Evolutionary conservation across 495 filamentous ascomycete species (phyloP), one percentile per base, ranked within the genome.

Genomic region (Penicillium lagena): DNA sequence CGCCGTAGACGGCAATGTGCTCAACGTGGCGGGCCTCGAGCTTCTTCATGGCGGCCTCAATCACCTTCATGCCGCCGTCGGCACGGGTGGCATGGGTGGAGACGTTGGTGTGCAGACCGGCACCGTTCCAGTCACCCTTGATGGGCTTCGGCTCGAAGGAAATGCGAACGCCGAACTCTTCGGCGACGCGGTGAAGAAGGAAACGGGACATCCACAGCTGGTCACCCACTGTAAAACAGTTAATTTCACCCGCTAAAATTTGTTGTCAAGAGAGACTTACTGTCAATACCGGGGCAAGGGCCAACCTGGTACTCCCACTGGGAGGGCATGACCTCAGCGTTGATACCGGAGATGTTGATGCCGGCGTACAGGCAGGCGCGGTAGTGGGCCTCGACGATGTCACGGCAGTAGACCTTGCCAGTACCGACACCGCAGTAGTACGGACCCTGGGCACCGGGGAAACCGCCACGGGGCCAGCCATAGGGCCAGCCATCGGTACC

Each of bases 231-330:
- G 42, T 12, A 31, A 52, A 49, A 45, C 12, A 14, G 33, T 48
- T 49, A 48, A n/a, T n/a, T 22, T 22, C 6, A 22, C 22, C 22
- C 2, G 2, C 22, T 4, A 3, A 22, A 22, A 17, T 1, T 22
- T 22, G 4, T 22, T 6, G 3, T 22, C 22, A 22, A 22, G 4
- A 6, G 22, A 6, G 2, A 76, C 77, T 66, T 66, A 86, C 83
- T 73, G 63, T 88, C 80, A 62, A 98, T 97, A 39, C 93, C 93
- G 34, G 73, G 62, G 73, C 91, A 96, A 51, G 94, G 94, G 50
- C 94, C 93, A 59, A 98, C 86, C 70, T 98, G 93, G 85, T 90
- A 97, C 73, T 98, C 93, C 93, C 93, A 98, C 69, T 98, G 93
- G 48, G 86, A 90, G 45, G 93, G 89, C 83, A 96, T 91, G 63